These are phyloP conservation scores for Lathyrus aphaca DNA, from an alignment of 306 rosid genomes.

Conservation along the genomic window DNA sequence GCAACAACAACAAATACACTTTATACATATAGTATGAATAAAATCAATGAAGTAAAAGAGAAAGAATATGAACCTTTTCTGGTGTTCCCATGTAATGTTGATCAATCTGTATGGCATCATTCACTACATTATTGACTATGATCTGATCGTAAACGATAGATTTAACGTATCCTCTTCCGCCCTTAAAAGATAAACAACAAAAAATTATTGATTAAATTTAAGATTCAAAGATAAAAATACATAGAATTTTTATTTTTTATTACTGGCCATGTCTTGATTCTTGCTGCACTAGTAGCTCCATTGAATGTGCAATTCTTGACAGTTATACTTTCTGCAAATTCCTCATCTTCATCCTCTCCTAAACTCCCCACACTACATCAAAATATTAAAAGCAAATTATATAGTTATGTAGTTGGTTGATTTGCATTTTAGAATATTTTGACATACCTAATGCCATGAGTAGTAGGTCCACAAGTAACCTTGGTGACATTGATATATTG, in stretches of 20 bases:
- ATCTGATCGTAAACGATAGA: slow-evolving; percentile 25
- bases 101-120: slow-evolving; percentile 19
- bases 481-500: slow-evolving; percentile 20
- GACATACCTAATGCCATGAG: slow-evolving; percentile 62
- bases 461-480: slow-evolving; percentile 52
- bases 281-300: slow-evolving; percentile 41
- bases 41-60: neutral
- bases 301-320: slow-evolving; percentile 45
- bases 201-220: neutral
- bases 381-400: neutral
- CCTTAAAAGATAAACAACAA: neutral
- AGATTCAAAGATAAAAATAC: neutral
- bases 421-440: neutral
- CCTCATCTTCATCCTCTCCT: slow-evolving; percentile 21
- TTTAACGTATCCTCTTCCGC: slow-evolving; percentile 40
- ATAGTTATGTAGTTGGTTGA: no score
- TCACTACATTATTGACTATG: slow-evolving; percentile 9
- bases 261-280: slow-evolving; percentile 57
- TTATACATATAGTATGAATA: neutral
- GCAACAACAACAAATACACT: no score
- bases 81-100: slow-evolving; percentile 37
- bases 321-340: slow-evolving; percentile 31
- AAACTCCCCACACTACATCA: slow-evolving; percentile 51
- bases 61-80: slow-evolving; percentile 28
- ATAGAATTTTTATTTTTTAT: slow-evolving; percentile 2